These are phyloP conservation scores for Hypomyces rosellus DNA, from an alignment of 2,329 filamentous ascomycete species.

Conservation along the genomic window DNA sequence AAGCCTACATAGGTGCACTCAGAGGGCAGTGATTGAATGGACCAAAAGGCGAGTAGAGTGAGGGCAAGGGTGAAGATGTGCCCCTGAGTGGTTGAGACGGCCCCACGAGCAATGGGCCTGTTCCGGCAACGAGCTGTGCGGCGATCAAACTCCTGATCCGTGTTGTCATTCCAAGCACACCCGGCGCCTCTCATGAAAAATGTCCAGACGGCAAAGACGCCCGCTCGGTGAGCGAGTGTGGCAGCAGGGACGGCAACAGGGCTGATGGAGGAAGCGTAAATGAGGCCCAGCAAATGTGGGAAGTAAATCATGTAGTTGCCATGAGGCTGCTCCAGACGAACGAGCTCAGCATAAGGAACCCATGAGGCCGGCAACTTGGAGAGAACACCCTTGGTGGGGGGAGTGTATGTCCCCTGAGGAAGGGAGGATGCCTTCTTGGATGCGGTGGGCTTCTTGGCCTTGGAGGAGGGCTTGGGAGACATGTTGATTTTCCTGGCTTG, in stretches of 20 bases:
- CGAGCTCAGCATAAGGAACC: constrained; percentile 49
- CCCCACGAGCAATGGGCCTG: constrained; percentile 45
- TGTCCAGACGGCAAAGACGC: constrained; percentile 34
- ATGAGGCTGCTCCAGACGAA: constrained; percentile 44
- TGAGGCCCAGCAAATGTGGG: constrained; percentile 37
- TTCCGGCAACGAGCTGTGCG: constrained; percentile 44
- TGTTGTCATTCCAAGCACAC: constrained; percentile 51
- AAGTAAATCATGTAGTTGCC: constrained; percentile 49
- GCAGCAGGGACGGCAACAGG: constrained; percentile 23
- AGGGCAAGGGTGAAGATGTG: constrained; percentile 21
- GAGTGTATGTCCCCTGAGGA: constrained; percentile 26
- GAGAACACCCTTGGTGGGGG: constrained; percentile 38
- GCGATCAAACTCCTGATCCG: constrained; percentile 48
- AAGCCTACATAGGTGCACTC: constrained; percentile 28
- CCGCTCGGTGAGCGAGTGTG: constrained; percentile 17
- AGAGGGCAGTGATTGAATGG: constrained; percentile 6
- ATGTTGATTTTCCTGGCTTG: too few relatives aligned
- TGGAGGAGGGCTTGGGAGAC: too few relatives aligned
- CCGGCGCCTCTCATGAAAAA: constrained; percentile 44
- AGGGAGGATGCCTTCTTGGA: too few relatives aligned
- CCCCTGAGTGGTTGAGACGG: constrained; percentile 37
- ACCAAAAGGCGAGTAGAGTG: background rate
- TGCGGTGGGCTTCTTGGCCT: too few relatives aligned
- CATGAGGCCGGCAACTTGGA: constrained; percentile 40
- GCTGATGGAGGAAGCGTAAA: constrained; percentile 39